Percentiles rank a stretch among this genome's conserved stretches.
Evolutionary conservation across 345 rosid genomes (phyloP).

Genomic region (Populus tremula): DNA sequence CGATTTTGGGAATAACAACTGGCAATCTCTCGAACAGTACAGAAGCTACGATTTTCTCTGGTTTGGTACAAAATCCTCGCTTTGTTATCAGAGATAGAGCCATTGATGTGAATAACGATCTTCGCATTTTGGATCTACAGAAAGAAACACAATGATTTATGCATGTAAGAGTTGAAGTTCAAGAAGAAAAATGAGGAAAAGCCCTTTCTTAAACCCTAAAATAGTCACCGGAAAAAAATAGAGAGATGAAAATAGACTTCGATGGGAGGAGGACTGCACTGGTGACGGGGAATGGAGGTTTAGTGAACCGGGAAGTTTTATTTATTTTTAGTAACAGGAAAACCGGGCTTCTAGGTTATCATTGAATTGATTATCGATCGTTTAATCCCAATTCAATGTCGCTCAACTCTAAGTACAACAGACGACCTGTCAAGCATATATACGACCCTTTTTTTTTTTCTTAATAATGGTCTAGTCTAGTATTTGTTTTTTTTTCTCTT

Average conservation of each 20-base stretch:
- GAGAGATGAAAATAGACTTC: no score
- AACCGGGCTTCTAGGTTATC: background rate
- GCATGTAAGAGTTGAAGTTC: background rate
- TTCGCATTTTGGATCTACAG: conserved; percentile 43
- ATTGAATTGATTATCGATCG: no score
- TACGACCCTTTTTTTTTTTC: no score
- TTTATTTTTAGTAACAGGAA: background rate
- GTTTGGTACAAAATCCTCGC: conserved; percentile 55
- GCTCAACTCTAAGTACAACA: no score
- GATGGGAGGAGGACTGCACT: no score
- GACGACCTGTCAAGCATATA: no score
- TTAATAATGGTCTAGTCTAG: no score
- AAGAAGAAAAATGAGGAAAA: background rate
- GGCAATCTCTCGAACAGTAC: conserved; percentile 92
- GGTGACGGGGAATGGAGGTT: background rate
- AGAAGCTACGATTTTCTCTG: conserved; percentile 84
- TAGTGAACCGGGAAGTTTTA: background rate
- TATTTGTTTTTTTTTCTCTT: no score
- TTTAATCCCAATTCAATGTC: no score
- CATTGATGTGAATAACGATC: conserved; percentile 35
- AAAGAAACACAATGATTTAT: background rate
- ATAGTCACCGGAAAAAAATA: no score
- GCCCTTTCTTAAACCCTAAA: conserved; percentile 12
- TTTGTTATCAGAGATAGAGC: conserved; percentile 27
- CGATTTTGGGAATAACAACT: conserved; percentile 83